These are phyloP conservation scores for Sphagnum magellanicum DNA, from an alignment of 228 moss, liverwort and hornwort genomes.

Conservation along the genomic window DNA sequence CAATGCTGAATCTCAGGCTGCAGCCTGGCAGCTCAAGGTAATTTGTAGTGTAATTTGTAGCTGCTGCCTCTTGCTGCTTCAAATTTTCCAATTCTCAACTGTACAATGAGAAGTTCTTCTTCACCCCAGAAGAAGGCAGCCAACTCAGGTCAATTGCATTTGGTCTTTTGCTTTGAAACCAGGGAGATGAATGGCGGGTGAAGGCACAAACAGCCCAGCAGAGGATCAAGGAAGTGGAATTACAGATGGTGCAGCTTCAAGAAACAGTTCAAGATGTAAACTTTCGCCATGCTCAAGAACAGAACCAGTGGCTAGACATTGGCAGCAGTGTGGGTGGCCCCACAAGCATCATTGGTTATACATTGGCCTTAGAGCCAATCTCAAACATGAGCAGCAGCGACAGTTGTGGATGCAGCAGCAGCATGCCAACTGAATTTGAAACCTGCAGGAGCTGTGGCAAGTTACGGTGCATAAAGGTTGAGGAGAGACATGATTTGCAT, in stretches of 20 bases:
- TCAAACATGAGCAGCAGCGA: constrained; percentile 18
- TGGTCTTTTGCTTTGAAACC: background rate
- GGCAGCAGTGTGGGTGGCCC: constrained; percentile 25
- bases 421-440: constrained; percentile 10
- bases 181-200: constrained; percentile 45
- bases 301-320: constrained; percentile 49
- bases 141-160: background rate
- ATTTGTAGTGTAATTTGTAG: background rate
- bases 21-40: constrained; percentile 35
- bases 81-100: too few relatives aligned
- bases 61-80: too few relatives aligned
- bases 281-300: constrained; percentile 51
- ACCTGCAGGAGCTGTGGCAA: constrained; percentile 22
- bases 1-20: constrained; percentile 38
- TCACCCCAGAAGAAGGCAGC: too few relatives aligned
- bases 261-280: constrained; percentile 45
- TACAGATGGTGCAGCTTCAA: constrained; percentile 33
- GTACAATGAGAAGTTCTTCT: too few relatives aligned
- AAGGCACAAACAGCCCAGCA: constrained; percentile 33
- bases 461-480: constrained; percentile 3
- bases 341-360: constrained; percentile 35
- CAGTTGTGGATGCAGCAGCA: constrained; percentile 17
- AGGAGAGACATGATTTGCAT: constrained; percentile 4
- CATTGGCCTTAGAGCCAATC: constrained; percentile 38
- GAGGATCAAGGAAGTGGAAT: constrained; percentile 29